Conservation (phyloP, 176 grass and related monocot genomes). For the Avena atlantica region DNA sequence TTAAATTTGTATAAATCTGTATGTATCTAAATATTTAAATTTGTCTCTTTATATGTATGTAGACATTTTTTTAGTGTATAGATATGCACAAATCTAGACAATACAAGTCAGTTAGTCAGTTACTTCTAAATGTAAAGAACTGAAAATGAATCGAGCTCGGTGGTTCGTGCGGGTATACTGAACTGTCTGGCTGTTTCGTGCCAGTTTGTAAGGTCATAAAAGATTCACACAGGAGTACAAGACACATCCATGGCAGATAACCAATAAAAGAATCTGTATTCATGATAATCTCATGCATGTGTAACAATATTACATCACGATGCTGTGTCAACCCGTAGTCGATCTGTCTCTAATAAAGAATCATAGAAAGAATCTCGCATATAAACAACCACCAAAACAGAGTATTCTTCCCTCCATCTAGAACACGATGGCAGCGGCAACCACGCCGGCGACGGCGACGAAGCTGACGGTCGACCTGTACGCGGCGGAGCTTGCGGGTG, state of each 20-base stretch:
- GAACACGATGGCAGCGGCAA: conserved; percentile 56
- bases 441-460: conserved; percentile 39
- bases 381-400: background rate
- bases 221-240: too few species aligned
- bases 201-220: background rate
- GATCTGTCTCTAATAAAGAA: background rate
- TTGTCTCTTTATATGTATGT: too few species aligned
- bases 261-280: conserved; percentile 9
- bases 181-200: background rate
- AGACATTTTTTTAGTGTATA: too few species aligned
- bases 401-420: conserved; percentile 18
- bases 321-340: background rate
- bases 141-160: too few species aligned
- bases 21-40: too few species aligned
- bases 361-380: background rate
- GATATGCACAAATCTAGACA: too few species aligned
- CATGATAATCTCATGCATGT: background rate
- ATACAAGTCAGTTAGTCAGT: too few species aligned
- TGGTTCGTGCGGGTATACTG: too few species aligned
- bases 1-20: too few species aligned
- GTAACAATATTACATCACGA: background rate
- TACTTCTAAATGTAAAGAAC: too few species aligned
- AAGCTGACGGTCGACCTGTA: conserved; percentile 44
- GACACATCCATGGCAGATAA: background rate
- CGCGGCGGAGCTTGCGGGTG: background rate